Evolutionary conservation across 2,329 filamentous ascomycete genomes (phyloP).

Genomic region (Monilinia aucupariae): DNA sequence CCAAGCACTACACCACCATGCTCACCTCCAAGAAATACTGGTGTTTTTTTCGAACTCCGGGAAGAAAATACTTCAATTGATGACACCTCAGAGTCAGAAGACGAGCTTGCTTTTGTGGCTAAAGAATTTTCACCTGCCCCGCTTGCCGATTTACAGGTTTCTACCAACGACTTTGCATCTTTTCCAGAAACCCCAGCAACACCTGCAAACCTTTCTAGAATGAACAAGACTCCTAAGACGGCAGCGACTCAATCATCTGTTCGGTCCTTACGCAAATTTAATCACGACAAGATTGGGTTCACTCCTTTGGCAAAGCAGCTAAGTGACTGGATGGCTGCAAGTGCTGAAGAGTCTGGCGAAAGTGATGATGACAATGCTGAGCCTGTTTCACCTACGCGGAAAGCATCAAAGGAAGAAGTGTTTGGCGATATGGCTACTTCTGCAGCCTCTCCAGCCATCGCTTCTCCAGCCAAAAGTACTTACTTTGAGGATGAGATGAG

Average conservation of each 20-base stretch:
- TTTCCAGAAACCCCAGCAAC: conserved; percentile 43
- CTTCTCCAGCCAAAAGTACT: conserved; percentile 40
- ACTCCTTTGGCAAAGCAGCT: conserved; percentile 59
- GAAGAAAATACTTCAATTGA: conserved; percentile 44
- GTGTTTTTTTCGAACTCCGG: conserved; percentile 40
- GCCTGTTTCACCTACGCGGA: conserved; percentile 21
- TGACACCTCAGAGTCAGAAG: conserved; percentile 49
- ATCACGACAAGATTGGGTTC: conserved; percentile 46
- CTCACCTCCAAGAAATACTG: conserved; percentile 25
- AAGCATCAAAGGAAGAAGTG: not conserved
- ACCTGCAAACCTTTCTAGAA: conserved; percentile 36
- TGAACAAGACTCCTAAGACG: conserved; percentile 27
- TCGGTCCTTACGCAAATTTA: conserved; percentile 11
- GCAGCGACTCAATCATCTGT: conserved; percentile 3
- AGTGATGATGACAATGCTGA: conserved; percentile 7
- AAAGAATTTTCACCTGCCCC: conserved; percentile 29
- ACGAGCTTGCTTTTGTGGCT: conserved; percentile 41
- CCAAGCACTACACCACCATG: conserved; percentile 25
- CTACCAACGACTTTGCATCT: conserved; percentile 33
- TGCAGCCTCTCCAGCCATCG: conserved; percentile 12
- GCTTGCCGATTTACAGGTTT: conserved; percentile 28
- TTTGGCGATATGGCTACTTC: not conserved
- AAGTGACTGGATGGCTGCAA: conserved; percentile 57
- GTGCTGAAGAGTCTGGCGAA: conserved; percentile 44
- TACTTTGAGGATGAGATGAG: conserved; percentile 61